A percentile compares a stretch with the other conserved stretches of the same genome.
Conservation (phyloP, 345 rosid genomes). For the Draba incana region DNA sequence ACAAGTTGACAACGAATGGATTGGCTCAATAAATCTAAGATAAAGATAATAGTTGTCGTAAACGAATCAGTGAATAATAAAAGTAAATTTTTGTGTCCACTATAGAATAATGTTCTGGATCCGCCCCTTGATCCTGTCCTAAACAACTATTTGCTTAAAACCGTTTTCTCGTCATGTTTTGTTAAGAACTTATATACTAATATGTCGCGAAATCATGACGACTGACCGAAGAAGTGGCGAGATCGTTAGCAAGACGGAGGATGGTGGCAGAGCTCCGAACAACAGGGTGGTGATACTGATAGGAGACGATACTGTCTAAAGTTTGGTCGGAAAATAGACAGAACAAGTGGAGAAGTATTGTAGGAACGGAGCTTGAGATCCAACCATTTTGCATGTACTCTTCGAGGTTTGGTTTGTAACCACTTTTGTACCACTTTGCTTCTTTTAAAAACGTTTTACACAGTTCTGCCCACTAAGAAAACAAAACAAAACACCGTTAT, state of each 20-base stretch:
- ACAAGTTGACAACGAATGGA: no score
- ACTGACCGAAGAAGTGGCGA: slow-evolving; percentile 53
- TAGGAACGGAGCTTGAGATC: slow-evolving; percentile 41
- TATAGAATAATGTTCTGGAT: no score
- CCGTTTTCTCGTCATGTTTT: background rate
- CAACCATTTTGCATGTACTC: slow-evolving; percentile 52
- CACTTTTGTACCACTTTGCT: slow-evolving; percentile 48
- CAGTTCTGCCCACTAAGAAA: slow-evolving; percentile 49
- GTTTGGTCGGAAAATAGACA: slow-evolving; percentile 20
- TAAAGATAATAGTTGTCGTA: no score
- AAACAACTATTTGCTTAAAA: no score
- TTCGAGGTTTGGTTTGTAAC: slow-evolving; percentile 43
- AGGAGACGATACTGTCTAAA: slow-evolving; percentile 23
- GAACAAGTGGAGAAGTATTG: slow-evolving; percentile 35
- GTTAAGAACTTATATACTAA: background rate
- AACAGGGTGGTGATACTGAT: slow-evolving; percentile 24
- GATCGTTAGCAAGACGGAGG: slow-evolving; percentile 45
- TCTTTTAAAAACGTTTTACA: slow-evolving; percentile 46
- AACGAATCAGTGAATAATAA: no score
- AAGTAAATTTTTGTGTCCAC: no score
- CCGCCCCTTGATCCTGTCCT: no score
- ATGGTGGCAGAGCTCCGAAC: slow-evolving; percentile 42
- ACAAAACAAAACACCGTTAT: background rate
- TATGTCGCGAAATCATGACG: slow-evolving; percentile 1
- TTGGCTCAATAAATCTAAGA: no score